phyloP scores from a whole-genome alignment of 2,329 filamentous ascomycete species.

The Botrytis cinerea region DNA sequence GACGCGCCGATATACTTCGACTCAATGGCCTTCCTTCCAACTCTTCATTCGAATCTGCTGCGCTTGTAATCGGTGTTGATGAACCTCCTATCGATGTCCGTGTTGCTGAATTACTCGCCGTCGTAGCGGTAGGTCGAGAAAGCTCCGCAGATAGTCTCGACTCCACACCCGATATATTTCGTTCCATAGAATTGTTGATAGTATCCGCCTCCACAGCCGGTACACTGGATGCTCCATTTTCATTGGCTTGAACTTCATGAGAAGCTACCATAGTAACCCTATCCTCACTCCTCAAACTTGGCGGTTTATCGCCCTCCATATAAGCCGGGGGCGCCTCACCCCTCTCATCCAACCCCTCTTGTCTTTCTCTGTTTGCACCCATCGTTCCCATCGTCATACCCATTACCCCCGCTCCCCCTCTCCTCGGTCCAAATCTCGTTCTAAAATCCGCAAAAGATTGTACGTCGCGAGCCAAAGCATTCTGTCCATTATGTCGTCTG shows the following conservation, averaged over 20 bases:
- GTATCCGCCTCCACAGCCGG: not conserved
- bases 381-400: slow-evolving; percentile 20
- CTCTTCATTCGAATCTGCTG: slow-evolving; percentile 8
- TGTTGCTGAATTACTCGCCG: not conserved
- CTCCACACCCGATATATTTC: not conserved
- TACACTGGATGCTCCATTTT: not conserved
- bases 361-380: slow-evolving; percentile 5
- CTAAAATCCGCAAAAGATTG: slow-evolving; percentile 30
- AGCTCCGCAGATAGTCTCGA: slow-evolving; percentile 17
- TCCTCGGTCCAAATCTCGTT: slow-evolving; percentile 28
- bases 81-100: not conserved
- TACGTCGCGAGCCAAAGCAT: slow-evolving; percentile 40
- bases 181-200: not conserved
- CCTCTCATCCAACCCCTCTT: slow-evolving; percentile 63
- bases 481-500: slow-evolving; percentile 33
- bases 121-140: not conserved
- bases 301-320: slow-evolving; percentile 39
- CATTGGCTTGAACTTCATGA: not conserved
- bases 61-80: slow-evolving; percentile 12
- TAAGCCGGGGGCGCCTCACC: slow-evolving; percentile 69
- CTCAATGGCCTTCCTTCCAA: slow-evolving; percentile 29
- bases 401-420: slow-evolving; percentile 18
- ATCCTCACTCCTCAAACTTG: slow-evolving; percentile 31
- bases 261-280: slow-evolving; percentile 6
- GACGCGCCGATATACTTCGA: slow-evolving; percentile 4